Conservation (phyloP, 2,329 filamentous ascomycete genomes). For the Alternaria sp. region DNA sequence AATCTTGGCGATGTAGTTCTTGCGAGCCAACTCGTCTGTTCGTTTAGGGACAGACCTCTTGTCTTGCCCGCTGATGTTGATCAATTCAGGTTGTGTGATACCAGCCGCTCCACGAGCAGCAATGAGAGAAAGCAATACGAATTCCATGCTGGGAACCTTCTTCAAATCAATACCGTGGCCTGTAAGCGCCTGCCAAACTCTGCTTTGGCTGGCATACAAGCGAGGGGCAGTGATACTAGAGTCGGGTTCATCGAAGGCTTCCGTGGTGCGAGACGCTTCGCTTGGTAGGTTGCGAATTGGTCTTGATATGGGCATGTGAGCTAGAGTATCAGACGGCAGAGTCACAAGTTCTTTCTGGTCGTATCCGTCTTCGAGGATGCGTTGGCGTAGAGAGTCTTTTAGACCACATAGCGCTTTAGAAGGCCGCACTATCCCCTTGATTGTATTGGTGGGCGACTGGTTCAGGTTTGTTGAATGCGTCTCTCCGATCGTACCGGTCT, state of each 20-base stretch:
- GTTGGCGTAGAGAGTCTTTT: conserved; percentile 30
- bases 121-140: conserved; percentile 66
- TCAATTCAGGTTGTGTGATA: conserved; percentile 66
- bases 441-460: not conserved
- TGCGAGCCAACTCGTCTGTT: conserved; percentile 64
- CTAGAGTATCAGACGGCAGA: not conserved
- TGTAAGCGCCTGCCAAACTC: conserved; percentile 68
- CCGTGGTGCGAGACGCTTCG: conserved; percentile 10
- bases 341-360: not conserved
- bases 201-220: conserved; percentile 61
- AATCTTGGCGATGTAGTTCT: conserved; percentile 69
- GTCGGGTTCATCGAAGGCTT: conserved; percentile 41
- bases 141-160: conserved; percentile 64
- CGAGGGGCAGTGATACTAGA: conserved; percentile 34
- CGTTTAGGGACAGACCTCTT: conserved; percentile 70
- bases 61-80: conserved; percentile 66
- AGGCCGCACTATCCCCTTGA: conserved; percentile 9
- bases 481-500: conserved; percentile 14
- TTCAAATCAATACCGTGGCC: conserved; percentile 67
- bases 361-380: conserved; percentile 21
- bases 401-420: conserved; percentile 28
- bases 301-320: conserved; percentile 2
- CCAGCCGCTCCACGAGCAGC: conserved; percentile 63
- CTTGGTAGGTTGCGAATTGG: conserved; percentile 24
- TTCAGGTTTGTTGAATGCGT: not conserved